Percentiles rank a stretch among this genome's conserved stretches.
Evolutionary conservation across 495 filamentous ascomycete genomes (phyloP).

Genomic region (Hypoxylon cercidicola): DNA sequence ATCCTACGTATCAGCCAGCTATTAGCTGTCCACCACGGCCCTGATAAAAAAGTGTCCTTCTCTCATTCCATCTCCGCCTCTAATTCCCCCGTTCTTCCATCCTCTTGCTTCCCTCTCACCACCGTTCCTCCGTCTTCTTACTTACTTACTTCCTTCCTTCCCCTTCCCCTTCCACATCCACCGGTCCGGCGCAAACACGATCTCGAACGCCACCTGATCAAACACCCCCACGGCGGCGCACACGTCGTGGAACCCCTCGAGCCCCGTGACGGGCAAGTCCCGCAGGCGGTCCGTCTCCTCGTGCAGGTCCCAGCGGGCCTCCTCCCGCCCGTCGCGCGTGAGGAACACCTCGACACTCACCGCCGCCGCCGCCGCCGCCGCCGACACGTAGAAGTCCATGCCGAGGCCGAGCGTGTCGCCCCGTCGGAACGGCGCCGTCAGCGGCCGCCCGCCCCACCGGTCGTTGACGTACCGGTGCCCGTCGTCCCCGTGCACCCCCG

Average conservation of each 20-base stretch:
- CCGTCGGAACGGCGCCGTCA: slow-evolving; percentile 61
- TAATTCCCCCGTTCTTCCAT: too few species aligned
- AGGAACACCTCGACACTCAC: slow-evolving; percentile 77
- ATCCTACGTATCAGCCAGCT: too few species aligned
- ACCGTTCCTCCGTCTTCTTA: too few species aligned
- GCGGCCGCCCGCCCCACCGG: slow-evolving; percentile 80
- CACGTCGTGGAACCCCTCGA: slow-evolving; percentile 84
- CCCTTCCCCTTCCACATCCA: slow-evolving; percentile 55
- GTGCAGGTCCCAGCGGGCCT: slow-evolving; percentile 81
- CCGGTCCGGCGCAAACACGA: slow-evolving; percentile 66
- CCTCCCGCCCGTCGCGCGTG: slow-evolving; percentile 72
- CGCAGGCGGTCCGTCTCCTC: slow-evolving; percentile 78
- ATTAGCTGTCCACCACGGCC: not conserved
- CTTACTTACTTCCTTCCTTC: too few species aligned
- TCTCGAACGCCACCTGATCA: slow-evolving; percentile 76
- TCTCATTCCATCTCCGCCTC: too few species aligned
- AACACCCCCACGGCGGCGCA: slow-evolving; percentile 83
- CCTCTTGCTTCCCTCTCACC: too few species aligned
- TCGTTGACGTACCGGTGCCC: slow-evolving; percentile 90
- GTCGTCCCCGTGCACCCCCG: slow-evolving; percentile 93
- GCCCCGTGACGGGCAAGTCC: slow-evolving; percentile 72
- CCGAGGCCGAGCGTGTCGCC: slow-evolving; percentile 67
- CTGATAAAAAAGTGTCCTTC: too few species aligned
- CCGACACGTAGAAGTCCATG: slow-evolving; percentile 68
- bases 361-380: slow-evolving; percentile 33